Evolutionary conservation across 139 green algal species (phyloP).

Genomic region (Bryopsis sp.): DNA sequence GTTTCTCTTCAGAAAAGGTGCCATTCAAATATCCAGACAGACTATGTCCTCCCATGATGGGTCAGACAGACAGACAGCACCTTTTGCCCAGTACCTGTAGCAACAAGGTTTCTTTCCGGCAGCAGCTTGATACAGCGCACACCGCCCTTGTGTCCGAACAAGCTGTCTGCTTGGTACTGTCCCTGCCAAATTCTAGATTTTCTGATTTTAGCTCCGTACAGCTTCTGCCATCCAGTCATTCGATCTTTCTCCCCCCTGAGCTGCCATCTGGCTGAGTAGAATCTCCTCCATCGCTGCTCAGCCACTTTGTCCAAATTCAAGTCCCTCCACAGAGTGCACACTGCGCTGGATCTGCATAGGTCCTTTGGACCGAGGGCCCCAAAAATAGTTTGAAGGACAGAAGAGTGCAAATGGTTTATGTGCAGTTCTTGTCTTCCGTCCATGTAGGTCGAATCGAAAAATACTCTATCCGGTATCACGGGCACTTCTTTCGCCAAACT

Average conservation of each 20-base stretch:
- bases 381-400: slow-evolving; percentile 31
- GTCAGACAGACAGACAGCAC: background rate
- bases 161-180: slow-evolving; percentile 23
- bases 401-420: too few species aligned
- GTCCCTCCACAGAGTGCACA: slow-evolving; percentile 26
- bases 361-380: slow-evolving; percentile 22
- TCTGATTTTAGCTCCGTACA: slow-evolving; percentile 36
- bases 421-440: too few species aligned
- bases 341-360: slow-evolving; percentile 18
- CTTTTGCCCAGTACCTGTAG: slow-evolving; percentile 46
- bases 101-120: slow-evolving; percentile 32
- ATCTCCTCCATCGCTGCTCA: slow-evolving; percentile 26
- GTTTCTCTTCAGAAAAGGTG: too few species aligned
- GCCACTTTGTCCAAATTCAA: slow-evolving; percentile 22
- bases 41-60: background rate
- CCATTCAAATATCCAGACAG: too few species aligned
- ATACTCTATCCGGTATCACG: too few species aligned
- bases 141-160: slow-evolving; percentile 25
- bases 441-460: too few species aligned
- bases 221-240: slow-evolving; percentile 25
- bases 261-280: slow-evolving; percentile 33
- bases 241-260: slow-evolving; percentile 5
- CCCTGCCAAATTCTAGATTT: slow-evolving; percentile 20
- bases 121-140: slow-evolving; percentile 36
- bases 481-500: too few species aligned